Evolutionary conservation across 805 yeast genomes (phyloP), one percentile per base, ranked within the genome.

Genomic region (Candida khao-thaluensis): DNA sequence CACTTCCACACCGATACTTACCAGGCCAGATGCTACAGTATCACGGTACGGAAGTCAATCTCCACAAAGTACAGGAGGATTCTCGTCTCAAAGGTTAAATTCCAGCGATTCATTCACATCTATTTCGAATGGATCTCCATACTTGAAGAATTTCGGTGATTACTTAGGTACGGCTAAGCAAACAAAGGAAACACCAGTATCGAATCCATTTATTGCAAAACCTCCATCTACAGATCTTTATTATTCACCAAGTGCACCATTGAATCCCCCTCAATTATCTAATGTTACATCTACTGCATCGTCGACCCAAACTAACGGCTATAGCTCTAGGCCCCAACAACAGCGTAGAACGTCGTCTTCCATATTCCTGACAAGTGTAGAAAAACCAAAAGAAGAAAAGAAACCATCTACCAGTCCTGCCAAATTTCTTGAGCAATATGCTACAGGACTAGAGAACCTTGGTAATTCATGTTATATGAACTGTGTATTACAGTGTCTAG

Each of bases 381-480:
- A 26, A 10, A 15, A 17, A 26, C 29, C 32, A 17, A 33, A 33
- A 15, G 37, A 42, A 10, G 14, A 28, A 27, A 5, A 25, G 10
- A 14, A 22, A 22, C n/a, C n/a, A n/a, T n/a, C 17, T 14, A 20
- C 23, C 3, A 45, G 38, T 31, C 47, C 53, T 8, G 35, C 41
- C 1, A 43, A 42, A 23, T 53, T 59, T 38, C 43, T 59, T n/a
- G 54, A 54, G 27, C 54, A 67, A 41, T 72, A 80, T 37, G 66
- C 79, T 14, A 79, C 89, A 0, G 97, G 98, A 0, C 66, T 90
- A 5, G 68, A 72, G 10, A 90, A 90, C 56, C 66, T 90, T 45
- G 96, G 96, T 2, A 91, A 91, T 53, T 85, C 95, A 0, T 90
- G 97, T 59, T 90, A 90, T 60, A 84, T 90, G 89, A 90, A 90